These are phyloP conservation scores for Calonectria leucothoes DNA, from an alignment of 2,329 filamentous ascomycete species.

Conservation along the genomic window DNA sequence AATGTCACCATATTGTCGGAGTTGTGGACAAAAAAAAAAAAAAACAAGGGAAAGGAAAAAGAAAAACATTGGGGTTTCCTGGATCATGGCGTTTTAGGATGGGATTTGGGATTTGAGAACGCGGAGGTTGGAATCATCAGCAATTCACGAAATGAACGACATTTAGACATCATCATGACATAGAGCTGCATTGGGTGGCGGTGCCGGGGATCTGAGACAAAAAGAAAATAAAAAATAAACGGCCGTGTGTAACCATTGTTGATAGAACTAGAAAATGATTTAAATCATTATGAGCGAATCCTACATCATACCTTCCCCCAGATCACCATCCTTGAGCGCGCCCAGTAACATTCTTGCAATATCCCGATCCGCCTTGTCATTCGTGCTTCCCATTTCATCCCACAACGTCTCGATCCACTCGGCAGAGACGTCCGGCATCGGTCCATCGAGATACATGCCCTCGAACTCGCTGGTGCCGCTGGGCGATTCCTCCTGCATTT, in stretches of 20 bases:
- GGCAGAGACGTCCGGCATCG: constrained; percentile 39
- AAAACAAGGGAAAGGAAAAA: background rate
- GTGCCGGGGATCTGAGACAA: background rate
- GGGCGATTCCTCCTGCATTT: constrained; percentile 40
- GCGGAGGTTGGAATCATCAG: background rate
- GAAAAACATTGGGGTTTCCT: background rate
- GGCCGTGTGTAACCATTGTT: background rate
- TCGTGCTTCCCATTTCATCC: constrained; percentile 43
- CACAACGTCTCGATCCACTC: constrained; percentile 55
- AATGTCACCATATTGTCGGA: background rate
- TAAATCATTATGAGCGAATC: background rate
- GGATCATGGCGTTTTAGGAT: background rate
- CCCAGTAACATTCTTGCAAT: constrained; percentile 53
- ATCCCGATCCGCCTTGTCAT: constrained; percentile 49
- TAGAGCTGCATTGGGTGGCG: background rate
- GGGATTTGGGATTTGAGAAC: background rate
- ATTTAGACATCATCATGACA: background rate
- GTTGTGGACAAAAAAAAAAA: background rate
- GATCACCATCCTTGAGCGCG: constrained; percentile 47
- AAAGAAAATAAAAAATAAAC: background rate
- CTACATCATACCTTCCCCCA: constrained; percentile 27
- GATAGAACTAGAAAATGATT: background rate
- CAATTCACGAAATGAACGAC: background rate
- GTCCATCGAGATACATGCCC: constrained; percentile 43
- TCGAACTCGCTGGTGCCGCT: constrained; percentile 37